Evolutionary conservation across 2,329 filamentous ascomycete species (phyloP), one percentile per base, ranked within the genome.

Genomic region (Proliferodiscus dingleyae): DNA sequence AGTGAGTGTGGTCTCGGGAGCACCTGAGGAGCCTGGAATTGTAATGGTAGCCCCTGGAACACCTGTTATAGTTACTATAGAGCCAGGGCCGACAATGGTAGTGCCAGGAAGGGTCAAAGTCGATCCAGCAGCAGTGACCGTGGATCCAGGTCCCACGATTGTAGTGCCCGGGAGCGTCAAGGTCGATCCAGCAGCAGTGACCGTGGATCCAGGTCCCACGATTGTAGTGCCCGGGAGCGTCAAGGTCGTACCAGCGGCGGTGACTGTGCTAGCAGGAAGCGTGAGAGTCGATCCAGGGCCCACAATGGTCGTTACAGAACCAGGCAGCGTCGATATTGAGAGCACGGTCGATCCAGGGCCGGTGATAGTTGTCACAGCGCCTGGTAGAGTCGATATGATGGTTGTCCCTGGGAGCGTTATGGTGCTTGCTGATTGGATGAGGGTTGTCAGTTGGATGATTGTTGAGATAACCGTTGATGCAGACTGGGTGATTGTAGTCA

Each of bases 1-100:
- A 19, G 43, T 36, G 9, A 55, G 38, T 3, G 52, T 56, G 1
- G 50, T 46, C 9, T 46, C 48, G 23, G 43, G 30, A 33, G 13
- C 30, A 33, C 11, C 30, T 15, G 30, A 16, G 10, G 18, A 9
- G 2, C 34, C 41, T 4, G 50, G 38, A n/a, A 45, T 15, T 6
- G 37, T 44, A 6, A 39, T 37, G 10, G 41, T 48, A 11, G 43
- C 32, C 2, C 22, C 43, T 15, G 51, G 45, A n/a, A 34, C 13
- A 5, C n/a, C n/a, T n/a, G n/a, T n/a, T n/a, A n/a, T n/a, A n/a
- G 38, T 49, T 7, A 52, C 32, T 3, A 39, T 43, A 6, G 16
- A 28, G 11, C 37, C 49, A 9, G 30, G 23, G 3, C 23, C 29
- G 23, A 41, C 40, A 9, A 45, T 29, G 3, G 38, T 46, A 18